phyloP scores from a whole-genome alignment of 2,329 filamentous ascomycete species.

The Colletotrichum lindemuthianum region DNA sequence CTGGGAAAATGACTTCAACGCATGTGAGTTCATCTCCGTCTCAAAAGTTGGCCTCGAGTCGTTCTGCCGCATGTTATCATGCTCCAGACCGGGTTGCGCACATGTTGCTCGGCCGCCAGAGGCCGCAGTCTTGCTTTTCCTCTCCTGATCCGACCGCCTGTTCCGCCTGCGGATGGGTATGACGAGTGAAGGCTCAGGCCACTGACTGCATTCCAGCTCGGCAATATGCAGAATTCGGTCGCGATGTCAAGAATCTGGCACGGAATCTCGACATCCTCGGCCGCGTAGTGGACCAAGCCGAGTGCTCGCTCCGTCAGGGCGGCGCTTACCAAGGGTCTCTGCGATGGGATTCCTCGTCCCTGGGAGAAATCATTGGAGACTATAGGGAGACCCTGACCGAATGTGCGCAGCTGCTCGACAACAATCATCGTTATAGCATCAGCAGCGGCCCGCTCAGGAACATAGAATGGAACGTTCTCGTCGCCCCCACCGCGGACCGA shows the following conservation, averaged over 20 bases:
- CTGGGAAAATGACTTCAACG: slow-evolving; percentile 46
- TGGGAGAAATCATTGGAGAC: slow-evolving; percentile 45
- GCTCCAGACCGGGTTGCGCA: no score
- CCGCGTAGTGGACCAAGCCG: slow-evolving; percentile 42
- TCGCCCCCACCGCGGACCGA: slow-evolving; percentile 46
- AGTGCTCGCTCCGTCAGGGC: slow-evolving; percentile 40
- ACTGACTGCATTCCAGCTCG: slow-evolving; percentile 37
- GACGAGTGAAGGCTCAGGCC: neutral
- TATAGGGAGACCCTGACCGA: slow-evolving; percentile 45
- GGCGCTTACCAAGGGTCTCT: slow-evolving; percentile 36
- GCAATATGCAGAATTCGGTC: slow-evolving; percentile 47
- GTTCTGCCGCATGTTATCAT: no score
- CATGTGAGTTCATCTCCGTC: slow-evolving; percentile 41
- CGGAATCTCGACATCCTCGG: slow-evolving; percentile 45
- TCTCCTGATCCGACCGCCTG: neutral
- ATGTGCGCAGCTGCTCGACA: slow-evolving; percentile 42
- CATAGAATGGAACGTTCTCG: slow-evolving; percentile 49
- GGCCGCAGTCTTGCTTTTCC: neutral
- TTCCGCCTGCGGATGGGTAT: neutral
- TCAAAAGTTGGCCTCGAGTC: neutral
- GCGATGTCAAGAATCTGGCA: slow-evolving; percentile 44
- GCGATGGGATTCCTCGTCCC: slow-evolving; percentile 37
- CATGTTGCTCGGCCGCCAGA: no score
- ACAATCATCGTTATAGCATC: slow-evolving; percentile 43
- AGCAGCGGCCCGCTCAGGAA: slow-evolving; percentile 43